These are phyloP conservation scores for Ogataea naganishii DNA, from an alignment of 805 yeast species.

Conservation along the genomic window DNA sequence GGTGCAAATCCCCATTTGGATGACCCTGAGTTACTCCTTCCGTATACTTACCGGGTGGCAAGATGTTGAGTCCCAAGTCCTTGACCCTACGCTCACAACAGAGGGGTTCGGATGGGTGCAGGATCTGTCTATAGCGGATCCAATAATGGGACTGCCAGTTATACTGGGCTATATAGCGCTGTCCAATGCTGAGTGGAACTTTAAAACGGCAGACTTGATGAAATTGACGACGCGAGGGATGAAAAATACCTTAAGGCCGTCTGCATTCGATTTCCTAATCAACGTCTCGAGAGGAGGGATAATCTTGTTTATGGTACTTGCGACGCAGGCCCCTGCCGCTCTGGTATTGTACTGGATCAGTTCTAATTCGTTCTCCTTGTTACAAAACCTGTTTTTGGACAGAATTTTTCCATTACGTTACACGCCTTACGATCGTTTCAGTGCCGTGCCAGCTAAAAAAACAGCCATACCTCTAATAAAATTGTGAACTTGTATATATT, in stretches of 20 bases:
- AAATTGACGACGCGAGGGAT: slow-evolving; percentile 30
- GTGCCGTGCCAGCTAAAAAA: slow-evolving; percentile 3
- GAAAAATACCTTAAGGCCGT: slow-evolving; percentile 38
- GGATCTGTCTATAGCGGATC: slow-evolving; percentile 55
- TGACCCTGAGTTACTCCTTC: slow-evolving; percentile 65
- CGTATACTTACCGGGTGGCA: slow-evolving; percentile 70
- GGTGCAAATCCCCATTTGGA: slow-evolving; percentile 84
- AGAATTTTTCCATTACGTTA: slow-evolving; percentile 48
- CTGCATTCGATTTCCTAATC: slow-evolving; percentile 54
- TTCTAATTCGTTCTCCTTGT: slow-evolving; percentile 67
- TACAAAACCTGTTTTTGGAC: slow-evolving; percentile 70
- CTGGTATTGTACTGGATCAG: slow-evolving; percentile 85
- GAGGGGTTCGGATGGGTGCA: slow-evolving; percentile 57
- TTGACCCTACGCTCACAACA: slow-evolving; percentile 39
- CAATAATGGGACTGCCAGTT: slow-evolving; percentile 57
- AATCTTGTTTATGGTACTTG: slow-evolving; percentile 71
- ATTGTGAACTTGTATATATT: slow-evolving; percentile 3
- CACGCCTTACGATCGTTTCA: slow-evolving; percentile 31
- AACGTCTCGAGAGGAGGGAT: slow-evolving; percentile 68
- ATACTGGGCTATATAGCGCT: slow-evolving; percentile 62
- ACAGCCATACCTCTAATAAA: slow-evolving; percentile 10
- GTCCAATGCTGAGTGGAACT: slow-evolving; percentile 78
- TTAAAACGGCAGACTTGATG: slow-evolving; percentile 50
- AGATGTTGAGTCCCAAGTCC: slow-evolving; percentile 28
- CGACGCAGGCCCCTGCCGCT: slow-evolving; percentile 82